Base-by-base conservation (phyloP, 2,329 filamentous ascomycete genomes). In the Arthrinium puccinioides region DNA sequence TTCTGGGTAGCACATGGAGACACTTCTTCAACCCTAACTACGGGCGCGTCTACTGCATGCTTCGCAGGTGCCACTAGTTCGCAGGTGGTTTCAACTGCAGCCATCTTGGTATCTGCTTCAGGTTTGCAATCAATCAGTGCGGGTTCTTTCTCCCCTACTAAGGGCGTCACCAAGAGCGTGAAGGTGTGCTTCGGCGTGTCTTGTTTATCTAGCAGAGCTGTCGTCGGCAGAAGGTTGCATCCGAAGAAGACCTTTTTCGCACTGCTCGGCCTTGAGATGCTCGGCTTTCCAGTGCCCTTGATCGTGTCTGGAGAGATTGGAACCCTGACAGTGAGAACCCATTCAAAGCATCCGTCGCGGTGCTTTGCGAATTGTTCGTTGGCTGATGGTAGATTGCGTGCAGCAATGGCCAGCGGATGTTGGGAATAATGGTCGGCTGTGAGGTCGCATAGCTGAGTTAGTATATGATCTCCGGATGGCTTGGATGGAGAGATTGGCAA, bases 191-290 rank as follows among this genome's bases (percentile, higher is more conserved):
- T 15, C 32, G 20, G 16, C 32, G n/a, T 25, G 18, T 2, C 19
- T 24, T 14, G 24, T 15, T 6, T 28, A n/a, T 6, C 24, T n/a
- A 19, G 24, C 11, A 25, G 21, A n/a, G n/a, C n/a, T n/a, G n/a
- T n/a, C 28, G 28, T 10, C 18, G 33, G 59, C 41, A 77, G 48
- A 38, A 77, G 54, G 47, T 74, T 77, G 58, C 72, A 76, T 39
- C 72, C 73, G 45, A 72, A 67, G 42, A 57, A 67, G 14, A 67
- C 51, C 45, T 57, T 60, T 36, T 47, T 54, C 13, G n/a, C 21
- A 24, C 31, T 33, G 11, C 20, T 21, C 14, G 10, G 31, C n/a
- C 24, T 33, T 8, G 31, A 23, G 18, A 15, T 23, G 15, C 15
- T 19, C 18, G 10, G 13, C 16, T 31, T 43, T 49, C 41, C 40